Percentiles rank a stretch among this genome's conserved stretches.
These are phyloP conservation scores for Yarrowia yakushimensis DNA, from an alignment of 805 yeast genomes.

Conservation along the genomic window DNA sequence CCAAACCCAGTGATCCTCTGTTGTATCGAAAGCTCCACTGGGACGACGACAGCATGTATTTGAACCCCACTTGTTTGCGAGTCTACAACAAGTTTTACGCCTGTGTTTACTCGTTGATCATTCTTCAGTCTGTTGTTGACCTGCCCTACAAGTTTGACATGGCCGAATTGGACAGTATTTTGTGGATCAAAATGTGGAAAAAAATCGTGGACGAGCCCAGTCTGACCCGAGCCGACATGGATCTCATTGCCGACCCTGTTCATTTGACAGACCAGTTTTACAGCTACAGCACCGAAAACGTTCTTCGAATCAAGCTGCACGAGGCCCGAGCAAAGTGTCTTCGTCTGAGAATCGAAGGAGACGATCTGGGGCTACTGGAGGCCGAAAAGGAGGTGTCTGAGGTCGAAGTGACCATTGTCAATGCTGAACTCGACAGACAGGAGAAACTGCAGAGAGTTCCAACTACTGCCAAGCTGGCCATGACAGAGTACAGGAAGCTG, in stretches of 20 bases:
- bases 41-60: neutral
- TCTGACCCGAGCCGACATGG: neutral
- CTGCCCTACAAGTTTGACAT: neutral
- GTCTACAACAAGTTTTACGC: conserved; percentile 3
- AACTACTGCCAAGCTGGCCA: neutral
- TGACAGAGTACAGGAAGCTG: neutral
- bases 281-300: neutral
- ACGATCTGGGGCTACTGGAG: neutral
- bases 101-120: neutral
- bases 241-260: neutral
- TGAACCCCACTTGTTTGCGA: neutral
- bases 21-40: neutral
- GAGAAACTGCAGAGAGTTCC: neutral
- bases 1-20: neutral
- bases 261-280: conserved; percentile 2
- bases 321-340: neutral
- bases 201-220: neutral
- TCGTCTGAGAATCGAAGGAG: neutral
- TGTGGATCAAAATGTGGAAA: neutral
- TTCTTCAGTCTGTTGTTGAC: neutral
- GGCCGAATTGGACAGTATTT: neutral
- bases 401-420: neutral
- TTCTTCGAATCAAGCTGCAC: neutral
- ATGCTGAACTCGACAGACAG: neutral
- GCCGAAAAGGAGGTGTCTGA: neutral